A percentile compares a stretch with the other conserved stretches of the same genome.
phyloP scores from a whole-genome alignment of 768 basidiomycete species.

The Collybia sp. region DNA sequence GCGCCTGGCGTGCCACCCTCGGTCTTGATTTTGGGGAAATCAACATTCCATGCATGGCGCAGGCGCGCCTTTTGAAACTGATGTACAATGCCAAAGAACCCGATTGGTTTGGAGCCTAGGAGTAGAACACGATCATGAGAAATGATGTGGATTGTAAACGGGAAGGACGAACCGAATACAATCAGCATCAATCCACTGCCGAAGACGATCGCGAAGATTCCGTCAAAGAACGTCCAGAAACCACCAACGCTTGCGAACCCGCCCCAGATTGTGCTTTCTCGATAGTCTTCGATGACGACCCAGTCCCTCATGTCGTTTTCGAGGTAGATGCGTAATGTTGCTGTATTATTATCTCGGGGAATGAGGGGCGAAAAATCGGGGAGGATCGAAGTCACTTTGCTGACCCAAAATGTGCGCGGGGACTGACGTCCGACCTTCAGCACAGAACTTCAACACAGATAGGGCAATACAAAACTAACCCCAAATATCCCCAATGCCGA shows the following conservation, averaged over 20 bases:
- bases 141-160: no score
- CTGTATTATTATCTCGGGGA: slow-evolving; percentile 1
- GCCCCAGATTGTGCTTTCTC: slow-evolving; percentile 11
- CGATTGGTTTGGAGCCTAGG: slow-evolving; percentile 1
- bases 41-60: neutral
- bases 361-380: slow-evolving; percentile 11
- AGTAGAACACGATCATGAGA: neutral
- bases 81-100: slow-evolving; percentile 6
- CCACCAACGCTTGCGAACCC: slow-evolving; percentile 18
- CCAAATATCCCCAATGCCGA: slow-evolving; percentile 10
- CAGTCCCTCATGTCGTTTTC: slow-evolving; percentile 8
- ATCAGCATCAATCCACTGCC: slow-evolving; percentile 12
- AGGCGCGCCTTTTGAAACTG: neutral
- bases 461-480: slow-evolving; percentile 1
- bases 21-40: neutral
- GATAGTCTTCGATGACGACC: slow-evolving; percentile 10
- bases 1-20: no score
- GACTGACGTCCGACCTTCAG: slow-evolving; percentile 3
- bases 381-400: slow-evolving; percentile 4
- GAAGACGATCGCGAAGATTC: slow-evolving; percentile 14
- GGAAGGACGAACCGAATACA: slow-evolving; percentile 10
- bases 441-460: neutral
- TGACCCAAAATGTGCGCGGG: slow-evolving; percentile 8
- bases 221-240: slow-evolving; percentile 17
- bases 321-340: slow-evolving; percentile 10